Evolutionary conservation across 371 early-diverging fungal genomes (phyloP).

Genomic region (Phascolomyces articulosus): DNA sequence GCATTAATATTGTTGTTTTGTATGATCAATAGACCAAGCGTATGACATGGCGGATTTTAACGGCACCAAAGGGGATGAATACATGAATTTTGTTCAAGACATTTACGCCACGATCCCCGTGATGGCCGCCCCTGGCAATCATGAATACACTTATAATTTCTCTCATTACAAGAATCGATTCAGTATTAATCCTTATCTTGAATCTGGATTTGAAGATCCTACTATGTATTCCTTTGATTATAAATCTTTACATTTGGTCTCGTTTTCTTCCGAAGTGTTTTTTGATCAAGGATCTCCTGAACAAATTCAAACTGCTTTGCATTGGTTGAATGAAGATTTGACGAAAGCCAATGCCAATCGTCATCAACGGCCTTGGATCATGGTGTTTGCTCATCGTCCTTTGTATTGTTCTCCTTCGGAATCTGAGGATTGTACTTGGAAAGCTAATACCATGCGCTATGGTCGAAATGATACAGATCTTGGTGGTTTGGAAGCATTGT

Average conservation of each 20-base stretch:
- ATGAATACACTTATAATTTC: constrained; percentile 29
- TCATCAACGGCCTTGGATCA: constrained; percentile 26
- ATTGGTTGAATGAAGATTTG: constrained; percentile 39
- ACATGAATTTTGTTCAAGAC: constrained; percentile 31
- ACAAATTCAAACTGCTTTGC: constrained; percentile 23
- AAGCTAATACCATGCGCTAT: constrained; percentile 16
- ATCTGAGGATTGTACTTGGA: constrained; percentile 7
- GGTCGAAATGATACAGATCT: constrained; percentile 3
- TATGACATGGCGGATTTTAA: constrained; percentile 33
- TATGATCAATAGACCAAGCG: constrained; percentile 23
- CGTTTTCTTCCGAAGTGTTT: constrained; percentile 23
- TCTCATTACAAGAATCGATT: constrained; percentile 30
- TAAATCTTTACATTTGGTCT: constrained; percentile 24
- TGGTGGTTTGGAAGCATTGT: constrained; percentile 18
- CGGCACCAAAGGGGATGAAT: constrained; percentile 29
- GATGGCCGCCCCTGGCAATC: constrained; percentile 26
- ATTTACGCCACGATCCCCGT: constrained; percentile 27
- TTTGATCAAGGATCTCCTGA: constrained; percentile 21
- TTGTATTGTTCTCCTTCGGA: constrained; percentile 23
- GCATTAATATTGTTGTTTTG: no score
- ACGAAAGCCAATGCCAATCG: constrained; percentile 14
- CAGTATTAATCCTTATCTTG: constrained; percentile 18
- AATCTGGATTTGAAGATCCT: constrained; percentile 22
- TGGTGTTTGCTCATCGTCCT: constrained; percentile 31
- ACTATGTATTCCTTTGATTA: constrained; percentile 27